Base-by-base conservation (phyloP, 1,139 yeast genomes). In the Yamadazyma dendronema region DNA sequence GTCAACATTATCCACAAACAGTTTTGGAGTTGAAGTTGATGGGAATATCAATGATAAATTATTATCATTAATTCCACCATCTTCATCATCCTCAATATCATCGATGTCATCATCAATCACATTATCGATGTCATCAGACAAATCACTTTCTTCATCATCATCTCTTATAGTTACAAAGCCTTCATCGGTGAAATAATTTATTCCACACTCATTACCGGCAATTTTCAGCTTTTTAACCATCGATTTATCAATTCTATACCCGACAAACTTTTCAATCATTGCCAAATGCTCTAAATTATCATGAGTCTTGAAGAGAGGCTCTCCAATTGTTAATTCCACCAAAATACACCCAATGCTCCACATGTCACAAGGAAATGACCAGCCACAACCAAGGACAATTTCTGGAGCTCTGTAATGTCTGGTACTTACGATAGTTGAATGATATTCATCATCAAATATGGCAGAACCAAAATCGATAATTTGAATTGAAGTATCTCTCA, bases 361-460 rank as follows among this genome's bases (percentile, higher is more conserved):
- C 64, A 92, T 69, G 60, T 94, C 99, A 61, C 98, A 92, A 1
- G 90, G 88, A 48, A 74, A 83, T 3, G 88, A 80, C 92, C 98
- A 94, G 27, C 97, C 97, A 25, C 79, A 74, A 1, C 97, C 97
- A 27, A 94, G 65, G 2, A 92, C 90, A 48, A 94, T 89, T 58
- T 94, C 99, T 0, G 98, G 98, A 0, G 98, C 98, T 40, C 99
- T 71, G 61, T 94, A 94, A 61, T 94, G 98, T 39, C 99, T 73
- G 2, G 98, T 92, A 11, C 96, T 86, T 9, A 94, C 96, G 17
- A 94, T 82, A 26, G 84, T 80, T 8, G 95, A 82, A 64, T 94
- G 99, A 57, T 86, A 90, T 62, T 94, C 98, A 59, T 90, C 95
- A 53, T 86, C 77, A 53, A 92, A 94, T 5, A 94, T 83, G 0